Conservation (phyloP, 768 basidiomycete genomes). For the Postia placenta region DNA sequence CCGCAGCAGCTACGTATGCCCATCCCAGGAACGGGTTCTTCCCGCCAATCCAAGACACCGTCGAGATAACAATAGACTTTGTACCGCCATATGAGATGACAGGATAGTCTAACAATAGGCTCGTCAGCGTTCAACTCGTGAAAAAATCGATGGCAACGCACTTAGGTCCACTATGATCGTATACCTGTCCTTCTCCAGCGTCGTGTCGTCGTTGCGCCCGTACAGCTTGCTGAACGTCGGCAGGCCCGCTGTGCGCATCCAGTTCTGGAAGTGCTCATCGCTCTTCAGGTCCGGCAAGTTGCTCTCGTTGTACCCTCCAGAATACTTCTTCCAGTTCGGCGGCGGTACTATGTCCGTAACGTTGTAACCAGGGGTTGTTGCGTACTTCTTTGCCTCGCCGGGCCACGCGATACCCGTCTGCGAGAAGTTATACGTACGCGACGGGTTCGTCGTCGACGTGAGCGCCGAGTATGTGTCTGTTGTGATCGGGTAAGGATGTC, state of each 20-base stretch:
- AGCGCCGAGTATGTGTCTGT: slow-evolving; percentile 78
- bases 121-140: background rate
- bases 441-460: slow-evolving; percentile 35
- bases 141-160: slow-evolving; percentile 35
- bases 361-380: slow-evolving; percentile 51
- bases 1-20: slow-evolving; percentile 91
- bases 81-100: slow-evolving; percentile 88
- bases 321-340: slow-evolving; percentile 84
- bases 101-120: slow-evolving; percentile 62
- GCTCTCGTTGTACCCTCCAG: slow-evolving; percentile 60
- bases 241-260: slow-evolving; percentile 98
- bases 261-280: slow-evolving; percentile 97
- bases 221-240: slow-evolving; percentile 97
- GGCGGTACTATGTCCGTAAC: slow-evolving; percentile 78
- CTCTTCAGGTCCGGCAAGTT: slow-evolving; percentile 58
- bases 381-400: slow-evolving; percentile 90
- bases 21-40: slow-evolving; percentile 98
- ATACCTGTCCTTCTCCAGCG: slow-evolving; percentile 70
- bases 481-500: slow-evolving; percentile 1
- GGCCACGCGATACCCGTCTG: slow-evolving; percentile 89
- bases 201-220: slow-evolving; percentile 79
- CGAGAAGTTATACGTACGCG: slow-evolving; percentile 66
- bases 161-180: slow-evolving; percentile 74
- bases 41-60: slow-evolving; percentile 97
- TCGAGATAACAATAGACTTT: slow-evolving; percentile 95